Percentiles rank a stretch among this genome's conserved stretches.
These are phyloP conservation scores for Rhinocladiella mackenziei DNA, from an alignment of 2,329 filamentous ascomycete genomes.

Conservation along the genomic window DNA sequence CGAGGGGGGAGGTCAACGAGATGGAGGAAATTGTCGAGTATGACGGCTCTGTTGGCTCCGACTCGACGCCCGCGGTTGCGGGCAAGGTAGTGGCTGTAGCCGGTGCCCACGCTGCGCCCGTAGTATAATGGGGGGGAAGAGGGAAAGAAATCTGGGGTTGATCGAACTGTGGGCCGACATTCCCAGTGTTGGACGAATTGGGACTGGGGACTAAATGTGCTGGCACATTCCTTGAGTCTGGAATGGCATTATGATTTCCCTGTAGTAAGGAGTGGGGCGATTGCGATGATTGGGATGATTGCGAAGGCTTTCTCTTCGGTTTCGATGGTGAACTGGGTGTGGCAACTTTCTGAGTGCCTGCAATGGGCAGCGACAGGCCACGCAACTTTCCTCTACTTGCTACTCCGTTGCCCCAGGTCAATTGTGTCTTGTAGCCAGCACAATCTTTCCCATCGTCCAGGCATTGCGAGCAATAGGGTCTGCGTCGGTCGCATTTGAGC, in stretches of 20 bases:
- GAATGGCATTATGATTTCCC: neutral
- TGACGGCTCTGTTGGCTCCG: conserved; percentile 4
- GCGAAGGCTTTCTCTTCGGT: conserved; percentile 18
- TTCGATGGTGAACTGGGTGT: conserved; percentile 9
- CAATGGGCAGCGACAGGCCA: conserved; percentile 70
- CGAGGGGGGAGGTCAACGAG: conserved; percentile 10
- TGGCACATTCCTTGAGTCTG: neutral
- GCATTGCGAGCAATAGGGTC: conserved; percentile 93
- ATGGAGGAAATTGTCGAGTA: conserved; percentile 4
- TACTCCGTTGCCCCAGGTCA: conserved; percentile 95
- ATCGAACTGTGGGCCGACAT: no score
- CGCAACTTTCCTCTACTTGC: conserved; percentile 92
- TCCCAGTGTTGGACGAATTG: no score
- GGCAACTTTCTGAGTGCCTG: conserved; percentile 40
- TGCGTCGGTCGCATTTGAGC: conserved; percentile 80
- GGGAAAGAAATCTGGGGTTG: neutral
- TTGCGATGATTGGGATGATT: conserved; percentile 1
- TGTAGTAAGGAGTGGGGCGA: conserved; percentile 2
- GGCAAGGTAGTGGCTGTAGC: neutral
- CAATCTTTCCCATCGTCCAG: conserved; percentile 88
- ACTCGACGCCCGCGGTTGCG: conserved; percentile 3
- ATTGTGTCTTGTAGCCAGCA: conserved; percentile 90
- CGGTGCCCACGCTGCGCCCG: conserved; percentile 10
- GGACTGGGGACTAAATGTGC: conserved; percentile 5
- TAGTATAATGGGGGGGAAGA: conserved; percentile 3